Percentiles rank a stretch among this genome's conserved stretches.
phyloP scores from a whole-genome alignment of 164 flowering plant genomes.

The Dillenia turbinata region DNA sequence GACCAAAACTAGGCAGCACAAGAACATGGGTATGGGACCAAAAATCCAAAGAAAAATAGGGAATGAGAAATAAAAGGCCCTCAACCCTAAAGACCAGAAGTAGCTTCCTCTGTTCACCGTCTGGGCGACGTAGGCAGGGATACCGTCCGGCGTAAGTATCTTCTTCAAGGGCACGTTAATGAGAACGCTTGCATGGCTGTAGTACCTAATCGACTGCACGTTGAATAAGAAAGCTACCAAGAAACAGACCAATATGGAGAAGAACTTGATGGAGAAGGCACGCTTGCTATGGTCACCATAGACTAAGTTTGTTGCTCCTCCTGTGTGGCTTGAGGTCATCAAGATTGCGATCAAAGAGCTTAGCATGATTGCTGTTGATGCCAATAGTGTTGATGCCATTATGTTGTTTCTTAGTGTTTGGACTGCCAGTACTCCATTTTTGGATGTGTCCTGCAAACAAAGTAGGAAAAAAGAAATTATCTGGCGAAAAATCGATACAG shows the following conservation, averaged over 20 bases:
- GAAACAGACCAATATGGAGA: conserved; percentile 66
- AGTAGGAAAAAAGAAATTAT: too few species aligned
- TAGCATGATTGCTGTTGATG: conserved; percentile 77
- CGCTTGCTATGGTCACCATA: conserved; percentile 49
- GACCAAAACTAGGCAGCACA: conserved; percentile 46
- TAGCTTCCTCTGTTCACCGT: conserved; percentile 63
- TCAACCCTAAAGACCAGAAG: conserved; percentile 78
- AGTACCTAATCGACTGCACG: conserved; percentile 83
- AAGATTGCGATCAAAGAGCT: conserved; percentile 70
- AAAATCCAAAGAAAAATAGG: conserved; percentile 87
- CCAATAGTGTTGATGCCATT: conserved; percentile 89
- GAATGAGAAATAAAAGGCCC: conserved; percentile 82
- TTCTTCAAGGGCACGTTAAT: conserved; percentile 73
- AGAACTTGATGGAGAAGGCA: conserved; percentile 59
- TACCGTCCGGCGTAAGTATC: conserved; percentile 20
- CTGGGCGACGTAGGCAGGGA: conserved; percentile 53
- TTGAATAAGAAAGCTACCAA: conserved; percentile 65
- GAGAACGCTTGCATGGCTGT: conserved; percentile 84
- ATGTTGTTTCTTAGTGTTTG: conserved; percentile 88
- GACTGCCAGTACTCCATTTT: conserved; percentile 77
- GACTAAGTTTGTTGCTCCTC: conserved; percentile 11
- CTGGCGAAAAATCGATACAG: background rate
- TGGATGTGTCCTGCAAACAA: conserved; percentile 43
- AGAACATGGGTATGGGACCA: conserved; percentile 84
- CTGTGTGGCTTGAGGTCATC: conserved; percentile 34